Base-by-base conservation (phyloP, 768 basidiomycete species). In the Steccherinum ochraceum region DNA sequence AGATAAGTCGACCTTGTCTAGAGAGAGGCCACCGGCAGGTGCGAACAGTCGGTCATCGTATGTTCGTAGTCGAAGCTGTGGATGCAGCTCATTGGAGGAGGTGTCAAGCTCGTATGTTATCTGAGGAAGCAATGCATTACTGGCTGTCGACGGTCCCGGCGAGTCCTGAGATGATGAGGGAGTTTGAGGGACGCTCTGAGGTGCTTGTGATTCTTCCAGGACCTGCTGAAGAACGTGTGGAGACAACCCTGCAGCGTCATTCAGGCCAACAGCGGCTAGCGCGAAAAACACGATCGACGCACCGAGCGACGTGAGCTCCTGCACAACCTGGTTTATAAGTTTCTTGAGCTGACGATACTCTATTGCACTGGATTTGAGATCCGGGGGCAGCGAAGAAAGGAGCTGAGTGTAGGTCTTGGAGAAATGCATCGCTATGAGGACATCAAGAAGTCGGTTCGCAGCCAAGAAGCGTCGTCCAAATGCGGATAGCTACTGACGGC, bases 311-410 rank as follows among this genome's bases (percentile, higher is more conserved):
- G 79, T 73, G 16, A 97, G 81, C 66, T 97, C 93, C 10, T 70
- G 66, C 0, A 88, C 89, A 30, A 93, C 79, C 61, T 84, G 77
- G 55, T 89, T 88, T 58, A 97, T 93, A 24, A 94, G 70, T 59
- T 89, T 92, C 70, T 97, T 96, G 50, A 97, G 81, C 88, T 95
- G 83, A 25, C 88, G 76, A 62, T 96, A 96, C 62, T 93, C 82
- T 49, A 96, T 86, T 1, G 89, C 84, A 63, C 83, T 86, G 19
- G 84, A 76, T 23, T 81, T 74, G 58, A 93, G 74, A 50, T 92
- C 89, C 27, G 82, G 79, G 0, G 93, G 91, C 12, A 94, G 78
- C 5, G 75, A 75, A 48, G 74, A 66, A 25, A 89, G 70, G 10
- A 86, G 65, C 53, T 84, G 75, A 4, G 77, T 49, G 64, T 86